These are phyloP conservation scores for Daedaleopsis sinensis DNA, from an alignment of 768 basidiomycete genomes.

Conservation along the genomic window DNA sequence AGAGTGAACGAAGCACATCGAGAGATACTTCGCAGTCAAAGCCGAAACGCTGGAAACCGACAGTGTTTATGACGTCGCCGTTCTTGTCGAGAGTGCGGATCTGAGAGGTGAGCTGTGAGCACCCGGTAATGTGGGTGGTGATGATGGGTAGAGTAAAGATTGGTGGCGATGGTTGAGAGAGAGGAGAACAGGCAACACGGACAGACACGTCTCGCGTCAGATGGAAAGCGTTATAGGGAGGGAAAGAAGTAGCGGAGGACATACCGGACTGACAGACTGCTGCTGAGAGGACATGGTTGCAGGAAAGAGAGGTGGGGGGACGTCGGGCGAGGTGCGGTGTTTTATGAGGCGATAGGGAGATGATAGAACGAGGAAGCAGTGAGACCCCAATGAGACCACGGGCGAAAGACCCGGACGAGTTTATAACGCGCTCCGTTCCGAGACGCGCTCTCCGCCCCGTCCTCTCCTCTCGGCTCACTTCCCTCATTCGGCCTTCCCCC, in stretches of 20 bases:
- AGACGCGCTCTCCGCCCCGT: background rate
- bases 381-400: background rate
- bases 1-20: slow-evolving; percentile 83
- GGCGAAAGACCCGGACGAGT: background rate
- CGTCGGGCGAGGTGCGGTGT: background rate
- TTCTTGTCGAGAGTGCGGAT: slow-evolving; percentile 71
- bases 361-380: background rate
- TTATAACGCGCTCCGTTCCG: background rate
- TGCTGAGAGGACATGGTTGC: slow-evolving; percentile 17
- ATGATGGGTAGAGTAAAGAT: slow-evolving; percentile 1
- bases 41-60: slow-evolving; percentile 86
- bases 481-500: background rate
- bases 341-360: background rate
- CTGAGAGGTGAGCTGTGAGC: slow-evolving; percentile 36
- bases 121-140: background rate
- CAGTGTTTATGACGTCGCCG: slow-evolving; percentile 73
- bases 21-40: slow-evolving; percentile 86
- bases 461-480: background rate
- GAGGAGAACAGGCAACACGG: slow-evolving; percentile 3
- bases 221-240: background rate
- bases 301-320: background rate
- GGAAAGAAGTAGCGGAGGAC: background rate
- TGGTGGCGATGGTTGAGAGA: background rate
- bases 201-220: slow-evolving; percentile 13
- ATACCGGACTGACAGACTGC: slow-evolving; percentile 15